Percentiles rank a stretch among this genome's conserved stretches.
These are phyloP conservation scores for Alloteropsis semialata DNA, from an alignment of 176 grass and related monocot genomes.

Conservation along the genomic window DNA sequence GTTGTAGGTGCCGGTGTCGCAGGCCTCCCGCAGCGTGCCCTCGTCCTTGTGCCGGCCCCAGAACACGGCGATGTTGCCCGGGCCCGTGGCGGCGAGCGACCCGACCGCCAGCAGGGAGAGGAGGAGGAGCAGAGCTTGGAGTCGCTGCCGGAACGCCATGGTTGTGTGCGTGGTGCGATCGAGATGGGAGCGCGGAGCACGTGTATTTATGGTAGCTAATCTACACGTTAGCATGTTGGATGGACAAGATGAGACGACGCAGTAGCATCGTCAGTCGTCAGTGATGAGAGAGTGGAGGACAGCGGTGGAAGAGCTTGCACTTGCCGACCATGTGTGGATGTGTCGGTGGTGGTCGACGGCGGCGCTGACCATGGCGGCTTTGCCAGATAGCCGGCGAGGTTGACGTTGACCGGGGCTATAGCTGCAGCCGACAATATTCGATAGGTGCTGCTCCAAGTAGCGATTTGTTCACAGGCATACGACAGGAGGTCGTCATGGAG, in stretches of 20 bases:
- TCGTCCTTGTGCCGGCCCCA: not conserved
- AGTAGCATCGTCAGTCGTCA: not conserved
- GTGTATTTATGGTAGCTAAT: not conserved
- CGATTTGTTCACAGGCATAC: too few species aligned
- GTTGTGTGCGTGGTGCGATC: not conserved
- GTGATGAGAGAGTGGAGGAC: not conserved
- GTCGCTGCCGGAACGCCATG: not conserved
- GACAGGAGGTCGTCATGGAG: too few species aligned
- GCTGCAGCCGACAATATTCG: not conserved
- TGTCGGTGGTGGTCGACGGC: not conserved
- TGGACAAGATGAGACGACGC: not conserved
- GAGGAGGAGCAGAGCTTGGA: not conserved
- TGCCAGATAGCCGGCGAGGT: not conserved
- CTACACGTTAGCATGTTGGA: not conserved
- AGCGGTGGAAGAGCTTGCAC: not conserved
- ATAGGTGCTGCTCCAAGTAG: too few species aligned
- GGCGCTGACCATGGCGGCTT: not conserved
- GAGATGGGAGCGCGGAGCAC: not conserved
- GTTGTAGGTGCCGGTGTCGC: not conserved
- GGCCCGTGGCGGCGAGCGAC: not conserved
- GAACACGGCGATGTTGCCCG: not conserved
- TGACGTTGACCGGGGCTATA: not conserved
- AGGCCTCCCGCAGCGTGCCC: not conserved
- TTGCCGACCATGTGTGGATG: not conserved
- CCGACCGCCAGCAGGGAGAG: too few species aligned